Base-by-base conservation (phyloP, 2,329 filamentous ascomycete species). In the Diaporthe humulicola region DNA sequence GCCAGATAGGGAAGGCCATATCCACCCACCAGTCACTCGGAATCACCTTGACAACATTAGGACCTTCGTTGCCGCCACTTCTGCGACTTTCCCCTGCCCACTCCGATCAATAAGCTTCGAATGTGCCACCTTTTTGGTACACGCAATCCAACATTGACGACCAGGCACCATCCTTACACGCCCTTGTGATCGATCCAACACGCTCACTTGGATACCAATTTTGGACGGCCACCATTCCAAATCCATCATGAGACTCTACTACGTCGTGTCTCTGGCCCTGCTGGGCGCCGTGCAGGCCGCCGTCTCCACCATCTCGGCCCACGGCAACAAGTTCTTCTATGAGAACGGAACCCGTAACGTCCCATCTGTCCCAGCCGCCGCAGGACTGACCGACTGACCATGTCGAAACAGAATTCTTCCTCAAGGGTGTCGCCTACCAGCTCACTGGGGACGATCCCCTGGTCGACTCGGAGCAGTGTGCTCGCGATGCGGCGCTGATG, bases 261-360 rank as follows among this genome's bases (percentile, higher is more conserved):
- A 77, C 42, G 76, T 83, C 64, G 75, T 83, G 14, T 45, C 67
- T 28, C 79, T 83, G 42, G 82, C 81, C 71, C 77, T 87, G 17
- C 78, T 81, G 75, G 81, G 83, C 78, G 78, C 82, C 40, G 81
- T 78, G 40, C 79, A 82, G 36, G 78, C 80, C 40, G 82, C 81
- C 58, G 77, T 90, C 64, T 84, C 88, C 48, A 85, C 87, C 33
- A 86, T 91, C 75, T 85, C 87, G 70, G 84, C 86, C 28, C 90
- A 93, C 71, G 95, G 95, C 69, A 92, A 93, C 86, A 98, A 97
- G 85, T 95, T 98, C 87, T 98, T 97, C 86, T 92, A 75, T 40
- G 73, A 91, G 78, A 91, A 90, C 80, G 91, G 96, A 82, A 95
- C 95, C 77, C 88, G 92, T 42, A 95, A 97, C 81, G 97, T 94